Evolutionary conservation across 108 stramenopile genomes (phyloP), one percentile per base, ranked within the genome.

Genomic region (Skeletonema marinoi): DNA sequence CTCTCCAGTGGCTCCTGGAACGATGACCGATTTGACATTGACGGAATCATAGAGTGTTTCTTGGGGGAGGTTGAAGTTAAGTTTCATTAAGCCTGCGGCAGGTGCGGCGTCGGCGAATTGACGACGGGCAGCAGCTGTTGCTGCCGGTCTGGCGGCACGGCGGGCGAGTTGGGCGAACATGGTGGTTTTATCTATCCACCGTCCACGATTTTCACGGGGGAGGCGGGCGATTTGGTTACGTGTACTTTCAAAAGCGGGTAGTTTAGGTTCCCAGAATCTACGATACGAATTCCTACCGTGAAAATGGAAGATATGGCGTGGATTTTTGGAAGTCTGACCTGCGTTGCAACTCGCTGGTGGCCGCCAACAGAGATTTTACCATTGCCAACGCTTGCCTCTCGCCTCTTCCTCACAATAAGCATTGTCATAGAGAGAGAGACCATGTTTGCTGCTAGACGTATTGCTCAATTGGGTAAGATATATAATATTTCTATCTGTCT

Each of bases 1-100:
- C 86, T 98, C 97, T 77, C 98, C 98, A 68, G 88, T 96, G 44
- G 77, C 81, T 61, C 98, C 97, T 29, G 97, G 98, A 71, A 97
- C 81, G 71, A 92, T 86, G n/a, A 96, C 95, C 21, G 81, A 81
- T 36, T 89, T 77, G 39, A 98, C 97, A 11, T 77, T 70, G 44
- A 95, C 92, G 19, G 77, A 83, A 32, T 85, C 85, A 86, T 98
- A 98, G 78, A 98, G 92, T 41, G 97, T 92, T 78, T 94, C 87
- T 78, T 97, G 94, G 39, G 98, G 98, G 60, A 97, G 88, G 84
- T 83, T 83, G 76, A 98, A 97, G 74, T 96, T 98, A 44, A 98
- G 89, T 17, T 80, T 91, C 81, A 98, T 93, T 3, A 77, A 38
- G 32, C 85, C 80, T 19, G 86, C 60, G 19, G 89, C 59, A 48